These are phyloP conservation scores for Aspergillus ruber DNA, from an alignment of 2,329 filamentous ascomycete species.

Conservation along the genomic window DNA sequence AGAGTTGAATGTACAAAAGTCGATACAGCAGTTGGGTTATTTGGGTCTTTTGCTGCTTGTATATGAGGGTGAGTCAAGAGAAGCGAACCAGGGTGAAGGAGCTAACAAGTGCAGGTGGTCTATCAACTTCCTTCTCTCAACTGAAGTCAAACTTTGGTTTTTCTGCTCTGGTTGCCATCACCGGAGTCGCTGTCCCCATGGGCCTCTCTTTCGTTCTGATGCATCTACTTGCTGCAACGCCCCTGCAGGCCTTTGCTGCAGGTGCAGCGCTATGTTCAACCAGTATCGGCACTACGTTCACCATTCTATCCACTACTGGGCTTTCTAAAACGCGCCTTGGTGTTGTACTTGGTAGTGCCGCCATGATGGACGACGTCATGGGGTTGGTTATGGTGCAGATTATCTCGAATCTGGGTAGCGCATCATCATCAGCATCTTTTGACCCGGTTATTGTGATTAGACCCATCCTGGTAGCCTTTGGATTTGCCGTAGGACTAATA, in stretches of 20 bases:
- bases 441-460: conserved; percentile 41
- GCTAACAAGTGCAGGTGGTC: neutral
- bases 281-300: conserved; percentile 62
- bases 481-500: conserved; percentile 19
- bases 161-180: conserved; percentile 55
- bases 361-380: conserved; percentile 70
- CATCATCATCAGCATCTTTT: conserved; percentile 17
- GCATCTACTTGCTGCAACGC: conserved; percentile 40
- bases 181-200: conserved; percentile 58
- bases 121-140: neutral
- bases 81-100: neutral
- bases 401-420: conserved; percentile 56
- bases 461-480: conserved; percentile 46
- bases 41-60: conserved; percentile 66
- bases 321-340: conserved; percentile 48
- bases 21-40: conserved; percentile 62
- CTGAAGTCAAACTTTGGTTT: conserved; percentile 45
- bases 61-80: conserved; percentile 52
- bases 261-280: conserved; percentile 67
- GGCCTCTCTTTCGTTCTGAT: conserved; percentile 56
- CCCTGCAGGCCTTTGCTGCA: conserved; percentile 60
- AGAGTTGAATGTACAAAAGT: conserved; percentile 44
- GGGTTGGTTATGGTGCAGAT: conserved; percentile 71
- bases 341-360: conserved; percentile 54
- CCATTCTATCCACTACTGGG: conserved; percentile 54